phyloP scores from a whole-genome alignment of 768 basidiomycete species.

The Cystoderma amianthinum region DNA sequence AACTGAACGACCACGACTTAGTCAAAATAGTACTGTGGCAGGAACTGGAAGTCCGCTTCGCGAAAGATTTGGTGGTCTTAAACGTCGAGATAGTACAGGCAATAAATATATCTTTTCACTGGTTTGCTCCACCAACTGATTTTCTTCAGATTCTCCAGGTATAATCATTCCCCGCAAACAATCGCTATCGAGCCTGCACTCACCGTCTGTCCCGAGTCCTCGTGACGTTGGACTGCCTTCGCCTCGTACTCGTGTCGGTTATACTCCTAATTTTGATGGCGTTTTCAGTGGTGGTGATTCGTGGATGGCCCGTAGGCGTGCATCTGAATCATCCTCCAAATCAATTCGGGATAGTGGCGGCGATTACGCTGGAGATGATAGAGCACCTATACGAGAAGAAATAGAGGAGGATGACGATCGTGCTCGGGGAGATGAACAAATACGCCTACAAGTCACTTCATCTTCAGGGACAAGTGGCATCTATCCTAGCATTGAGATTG shows the following conservation, averaged over 20 bases:
- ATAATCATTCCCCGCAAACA: slow-evolving; percentile 54
- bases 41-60: slow-evolving; percentile 50
- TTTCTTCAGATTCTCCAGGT: slow-evolving; percentile 53
- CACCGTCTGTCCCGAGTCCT: slow-evolving; percentile 40
- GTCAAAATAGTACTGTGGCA: slow-evolving; percentile 37
- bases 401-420: slow-evolving; percentile 27
- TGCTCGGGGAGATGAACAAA: neutral
- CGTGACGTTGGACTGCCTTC: slow-evolving; percentile 57
- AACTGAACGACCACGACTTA: slow-evolving; percentile 53
- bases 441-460: neutral
- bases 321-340: slow-evolving; percentile 50
- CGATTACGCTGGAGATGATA: slow-evolving; percentile 31
- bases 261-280: slow-evolving; percentile 65
- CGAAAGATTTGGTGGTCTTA: slow-evolving; percentile 57
- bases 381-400: slow-evolving; percentile 52
- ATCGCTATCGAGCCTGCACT: slow-evolving; percentile 58
- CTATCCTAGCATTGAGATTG: slow-evolving; percentile 1
- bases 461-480: neutral
- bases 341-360: slow-evolving; percentile 29
- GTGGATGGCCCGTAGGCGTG: slow-evolving; percentile 59
- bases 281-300: slow-evolving; percentile 61
- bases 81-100: slow-evolving; percentile 72
- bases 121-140: neutral
- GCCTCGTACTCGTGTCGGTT: slow-evolving; percentile 58
- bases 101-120: slow-evolving; percentile 8